Base-by-base conservation (phyloP, 78 protist species). In the Trichosphaerium sp. region DNA sequence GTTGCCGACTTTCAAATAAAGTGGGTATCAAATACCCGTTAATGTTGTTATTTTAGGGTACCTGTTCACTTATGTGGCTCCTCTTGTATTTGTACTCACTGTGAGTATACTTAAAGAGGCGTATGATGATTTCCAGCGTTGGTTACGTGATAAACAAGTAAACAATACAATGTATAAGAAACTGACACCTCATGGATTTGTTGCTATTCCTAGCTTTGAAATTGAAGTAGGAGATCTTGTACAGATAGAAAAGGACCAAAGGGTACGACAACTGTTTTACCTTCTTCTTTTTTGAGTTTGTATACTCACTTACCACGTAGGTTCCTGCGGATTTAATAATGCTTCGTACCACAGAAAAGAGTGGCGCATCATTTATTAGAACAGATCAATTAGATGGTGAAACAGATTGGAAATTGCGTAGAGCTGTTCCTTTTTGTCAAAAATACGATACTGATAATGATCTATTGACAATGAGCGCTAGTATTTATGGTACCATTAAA, bases 301-400 rank as follows among this genome's bases (percentile, higher is more conserved):
- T 44, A n/a, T n/a, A 47, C 21, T n/a, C 51, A 15, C 49, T 44
- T 44, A 15, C 49, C 15, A 15, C 49, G 49, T 11, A 61, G 66
- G 56, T 71, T 8, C 95, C 95, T 11, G 84, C 94, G 18, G 97
- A 93, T 43, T 44, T 88, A 71, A 32, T 93, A 14, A 76, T 93
- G 62, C 55, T 93, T 55, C 57, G 88, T 41, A 93, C 94, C 14
- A 74, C 92, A 4, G 95, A 91, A 28, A 73, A 62, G 57, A 43
- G 43, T 10, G 97, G 97, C 37, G 76, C 94, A 0, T 67, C 71
- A 10, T 93, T 93, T 35, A 69, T 93, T 28, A 61, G 96, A 34
- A 93, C 97, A 2, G 96, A 92, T 57, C 97, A 93, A 72, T 71
- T 93, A 37, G 97, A 93, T 43, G 97, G 97, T 18, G 97, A 93